phyloP scores from a whole-genome alignment of 768 basidiomycete species.

The Leccinellum luteum region DNA sequence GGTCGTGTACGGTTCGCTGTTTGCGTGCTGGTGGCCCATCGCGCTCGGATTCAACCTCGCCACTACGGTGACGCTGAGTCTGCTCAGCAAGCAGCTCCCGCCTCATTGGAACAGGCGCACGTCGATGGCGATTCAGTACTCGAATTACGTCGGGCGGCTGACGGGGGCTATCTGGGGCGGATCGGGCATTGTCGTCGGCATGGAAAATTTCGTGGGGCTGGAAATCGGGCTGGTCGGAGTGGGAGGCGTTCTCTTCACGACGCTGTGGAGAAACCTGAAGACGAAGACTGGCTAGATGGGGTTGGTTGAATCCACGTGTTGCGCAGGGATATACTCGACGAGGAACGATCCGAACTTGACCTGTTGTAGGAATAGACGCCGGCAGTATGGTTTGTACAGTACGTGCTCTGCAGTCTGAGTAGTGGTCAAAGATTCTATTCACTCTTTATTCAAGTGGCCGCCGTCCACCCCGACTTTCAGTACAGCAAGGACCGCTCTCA shows the following conservation, averaged over 20 bases:
- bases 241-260: not conserved
- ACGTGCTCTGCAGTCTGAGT: not conserved
- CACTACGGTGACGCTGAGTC: not conserved
- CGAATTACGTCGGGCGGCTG: conserved; percentile 1
- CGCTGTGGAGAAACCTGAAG: not conserved
- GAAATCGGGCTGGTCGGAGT: not conserved
- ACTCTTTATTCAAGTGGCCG: not conserved
- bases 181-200: not conserved
- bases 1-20: conserved; percentile 46
- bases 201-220: not conserved
- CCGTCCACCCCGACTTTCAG: not conserved
- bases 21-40: not conserved
- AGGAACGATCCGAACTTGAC: not conserved
- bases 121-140: no score
- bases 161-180: not conserved
- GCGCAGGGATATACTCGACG: not conserved
- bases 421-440: not conserved
- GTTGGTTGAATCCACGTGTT: not conserved
- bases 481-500: not conserved
- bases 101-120: not conserved
- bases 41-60: not conserved
- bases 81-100: not conserved
- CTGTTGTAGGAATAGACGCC: not conserved
- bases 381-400: not conserved
- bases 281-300: not conserved